Conservation (phyloP, 768 basidiomycete genomes). For the Kwoniella dejecticola region DNA sequence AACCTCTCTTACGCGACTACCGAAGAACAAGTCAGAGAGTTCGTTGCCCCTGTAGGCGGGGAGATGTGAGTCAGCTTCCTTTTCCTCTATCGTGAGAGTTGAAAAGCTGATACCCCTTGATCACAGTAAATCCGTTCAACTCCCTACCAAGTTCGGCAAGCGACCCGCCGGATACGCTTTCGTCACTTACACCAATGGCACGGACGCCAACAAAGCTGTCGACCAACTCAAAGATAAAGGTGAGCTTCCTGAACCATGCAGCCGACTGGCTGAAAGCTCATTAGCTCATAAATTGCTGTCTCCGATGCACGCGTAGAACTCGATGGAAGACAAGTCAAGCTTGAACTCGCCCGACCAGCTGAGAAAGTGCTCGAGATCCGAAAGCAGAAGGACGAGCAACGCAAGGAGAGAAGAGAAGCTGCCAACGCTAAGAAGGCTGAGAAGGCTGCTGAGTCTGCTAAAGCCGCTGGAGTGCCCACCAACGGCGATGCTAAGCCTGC, state of each 20-base stretch:
- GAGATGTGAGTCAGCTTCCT: conserved; percentile 40
- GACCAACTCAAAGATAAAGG: conserved; percentile 51
- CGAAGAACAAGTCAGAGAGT: conserved; percentile 48
- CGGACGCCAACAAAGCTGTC: conserved; percentile 48
- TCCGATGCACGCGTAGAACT: conserved; percentile 31
- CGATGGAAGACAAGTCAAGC: conserved; percentile 55
- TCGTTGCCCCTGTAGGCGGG: conserved; percentile 42
- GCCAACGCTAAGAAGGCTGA: conserved; percentile 31
- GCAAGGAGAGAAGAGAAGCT: conserved; percentile 33
- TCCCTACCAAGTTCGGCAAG: conserved; percentile 42
- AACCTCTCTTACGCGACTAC: conserved; percentile 51
- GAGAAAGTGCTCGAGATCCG: conserved; percentile 46
- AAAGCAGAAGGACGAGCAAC: conserved; percentile 37
- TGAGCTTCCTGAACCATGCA: conserved; percentile 22
- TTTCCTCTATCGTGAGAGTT: background rate
- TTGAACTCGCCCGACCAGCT: conserved; percentile 40
- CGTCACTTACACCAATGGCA: conserved; percentile 42
- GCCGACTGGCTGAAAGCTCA: background rate
- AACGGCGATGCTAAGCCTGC: conserved; percentile 32
- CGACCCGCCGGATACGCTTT: conserved; percentile 53
- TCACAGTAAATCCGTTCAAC: conserved; percentile 34
- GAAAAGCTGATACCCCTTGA: background rate
- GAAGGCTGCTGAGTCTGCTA: conserved; percentile 18
- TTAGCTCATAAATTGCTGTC: background rate
- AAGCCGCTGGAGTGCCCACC: conserved; percentile 26